Conservation (phyloP, 139 green algal species). For the Coccomyxa sp. region DNA sequence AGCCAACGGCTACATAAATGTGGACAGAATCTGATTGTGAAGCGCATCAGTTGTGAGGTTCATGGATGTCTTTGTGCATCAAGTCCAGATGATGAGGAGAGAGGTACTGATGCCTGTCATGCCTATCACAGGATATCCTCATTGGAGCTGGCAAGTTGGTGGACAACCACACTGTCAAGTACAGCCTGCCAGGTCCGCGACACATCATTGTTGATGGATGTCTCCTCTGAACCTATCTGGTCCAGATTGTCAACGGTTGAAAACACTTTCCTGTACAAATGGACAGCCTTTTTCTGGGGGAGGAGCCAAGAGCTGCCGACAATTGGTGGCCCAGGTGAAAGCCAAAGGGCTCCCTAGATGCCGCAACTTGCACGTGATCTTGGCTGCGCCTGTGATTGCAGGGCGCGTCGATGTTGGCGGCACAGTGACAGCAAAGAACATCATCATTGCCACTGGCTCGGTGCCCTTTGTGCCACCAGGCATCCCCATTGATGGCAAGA, state of each 20-base stretch:
- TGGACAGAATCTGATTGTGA: not conserved
- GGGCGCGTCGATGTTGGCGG: slow-evolving; percentile 90
- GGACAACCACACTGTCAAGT: slow-evolving; percentile 80
- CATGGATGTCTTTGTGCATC: no score
- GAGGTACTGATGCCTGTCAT: no score
- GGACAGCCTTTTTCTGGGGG: no score
- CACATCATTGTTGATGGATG: no score
- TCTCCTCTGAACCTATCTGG: no score
- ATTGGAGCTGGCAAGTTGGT: slow-evolving; percentile 81
- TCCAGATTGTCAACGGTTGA: no score
- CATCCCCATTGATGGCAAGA: slow-evolving; percentile 98
- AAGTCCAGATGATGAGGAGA: no score
- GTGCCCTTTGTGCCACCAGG: slow-evolving; percentile 96
- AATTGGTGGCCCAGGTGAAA: no score
- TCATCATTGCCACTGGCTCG: slow-evolving; percentile 97
- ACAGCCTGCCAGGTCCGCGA: slow-evolving; percentile 59
- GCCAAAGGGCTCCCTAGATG: not conserved
- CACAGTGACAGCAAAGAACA: slow-evolving; percentile 81
- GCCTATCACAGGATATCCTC: slow-evolving; percentile 81
- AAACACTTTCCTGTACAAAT: no score
- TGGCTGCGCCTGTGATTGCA: not conserved
- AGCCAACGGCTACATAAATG: not conserved
- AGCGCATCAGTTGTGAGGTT: no score
- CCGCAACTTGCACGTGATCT: not conserved
- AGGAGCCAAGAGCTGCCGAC: no score